phyloP scores from a whole-genome alignment of 371 early-diverging fungal genomes.

The Mucor racemosus region DNA sequence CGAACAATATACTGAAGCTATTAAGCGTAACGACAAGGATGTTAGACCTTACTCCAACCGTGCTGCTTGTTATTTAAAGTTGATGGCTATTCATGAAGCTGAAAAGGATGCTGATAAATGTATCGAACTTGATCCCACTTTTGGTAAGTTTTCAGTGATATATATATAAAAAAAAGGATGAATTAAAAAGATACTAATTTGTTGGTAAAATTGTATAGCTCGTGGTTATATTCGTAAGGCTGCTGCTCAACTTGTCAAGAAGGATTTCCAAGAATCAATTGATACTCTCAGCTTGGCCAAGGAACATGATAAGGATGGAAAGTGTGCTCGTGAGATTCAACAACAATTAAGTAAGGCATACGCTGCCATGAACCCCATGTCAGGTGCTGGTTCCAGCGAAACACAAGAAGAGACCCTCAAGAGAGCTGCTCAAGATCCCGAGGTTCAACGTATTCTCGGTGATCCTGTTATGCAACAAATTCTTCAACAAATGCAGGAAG shows the following conservation, averaged over 20 bases:
- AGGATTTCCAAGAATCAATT: constrained; percentile 84
- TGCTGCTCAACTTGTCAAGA: constrained; percentile 86
- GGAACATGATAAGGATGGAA: constrained; percentile 81
- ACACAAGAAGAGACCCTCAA: constrained; percentile 82
- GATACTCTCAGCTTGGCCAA: constrained; percentile 84
- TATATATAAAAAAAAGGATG: background rate
- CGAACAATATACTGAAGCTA: constrained; percentile 94
- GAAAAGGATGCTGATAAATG: constrained; percentile 94
- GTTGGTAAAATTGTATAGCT: constrained; percentile 39
- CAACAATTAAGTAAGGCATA: constrained; percentile 81
- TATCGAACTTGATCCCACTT: constrained; percentile 85
- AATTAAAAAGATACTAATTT: background rate
- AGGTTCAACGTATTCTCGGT: constrained; percentile 84
- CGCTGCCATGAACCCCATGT: constrained; percentile 71
- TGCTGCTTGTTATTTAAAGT: constrained; percentile 94
- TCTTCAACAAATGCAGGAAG: constrained; percentile 95
- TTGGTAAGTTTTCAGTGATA: constrained; percentile 57
- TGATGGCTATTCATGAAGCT: constrained; percentile 94
- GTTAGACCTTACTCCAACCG: constrained; percentile 94
- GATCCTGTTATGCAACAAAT: constrained; percentile 98
- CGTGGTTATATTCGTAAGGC: constrained; percentile 98
- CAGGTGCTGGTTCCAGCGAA: constrained; percentile 50
- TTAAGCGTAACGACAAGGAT: constrained; percentile 93
- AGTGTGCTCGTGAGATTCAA: constrained; percentile 84
- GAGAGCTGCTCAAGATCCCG: constrained; percentile 91